Evolutionary conservation across 2,329 filamentous ascomycete species (phyloP).

Genomic region (Beauveria sp.): DNA sequence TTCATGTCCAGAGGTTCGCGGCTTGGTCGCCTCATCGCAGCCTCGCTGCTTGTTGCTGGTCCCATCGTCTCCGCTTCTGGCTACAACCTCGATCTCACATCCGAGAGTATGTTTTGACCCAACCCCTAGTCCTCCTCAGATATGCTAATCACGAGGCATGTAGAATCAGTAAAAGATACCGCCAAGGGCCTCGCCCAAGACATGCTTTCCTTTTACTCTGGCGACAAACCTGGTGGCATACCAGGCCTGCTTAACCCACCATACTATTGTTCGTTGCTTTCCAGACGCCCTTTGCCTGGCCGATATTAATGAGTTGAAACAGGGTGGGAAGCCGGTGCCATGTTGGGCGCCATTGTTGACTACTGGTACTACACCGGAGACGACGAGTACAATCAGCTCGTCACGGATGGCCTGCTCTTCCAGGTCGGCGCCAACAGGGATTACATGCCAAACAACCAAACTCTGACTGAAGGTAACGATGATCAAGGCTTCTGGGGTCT

Average conservation of each 20-base stretch:
- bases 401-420: slow-evolving; percentile 50
- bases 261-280: slow-evolving; percentile 46
- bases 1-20: neutral
- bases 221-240: slow-evolving; percentile 40
- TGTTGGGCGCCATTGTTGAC: slow-evolving; percentile 65
- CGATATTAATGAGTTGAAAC: neutral
- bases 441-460: slow-evolving; percentile 62
- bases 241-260: slow-evolving; percentile 46
- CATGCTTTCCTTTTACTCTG: slow-evolving; percentile 36
- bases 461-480: slow-evolving; percentile 57
- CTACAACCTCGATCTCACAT: slow-evolving; percentile 3
- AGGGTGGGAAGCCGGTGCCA: slow-evolving; percentile 65
- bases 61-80: neutral
- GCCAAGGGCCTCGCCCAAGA: slow-evolving; percentile 45
- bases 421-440: slow-evolving; percentile 53
- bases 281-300: slow-evolving; percentile 26
- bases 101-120: neutral
- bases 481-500: slow-evolving; percentile 84
- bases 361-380: slow-evolving; percentile 68
- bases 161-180: slow-evolving; percentile 43
- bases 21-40: neutral
- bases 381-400: slow-evolving; percentile 53
- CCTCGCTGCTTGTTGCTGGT: neutral
- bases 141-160: neutral
- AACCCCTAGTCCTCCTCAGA: too few species aligned